A percentile compares a stretch with the other conserved stretches of the same genome.
Evolutionary conservation across 768 basidiomycete genomes (phyloP).

Genomic region (Solioccasus polychromus): DNA sequence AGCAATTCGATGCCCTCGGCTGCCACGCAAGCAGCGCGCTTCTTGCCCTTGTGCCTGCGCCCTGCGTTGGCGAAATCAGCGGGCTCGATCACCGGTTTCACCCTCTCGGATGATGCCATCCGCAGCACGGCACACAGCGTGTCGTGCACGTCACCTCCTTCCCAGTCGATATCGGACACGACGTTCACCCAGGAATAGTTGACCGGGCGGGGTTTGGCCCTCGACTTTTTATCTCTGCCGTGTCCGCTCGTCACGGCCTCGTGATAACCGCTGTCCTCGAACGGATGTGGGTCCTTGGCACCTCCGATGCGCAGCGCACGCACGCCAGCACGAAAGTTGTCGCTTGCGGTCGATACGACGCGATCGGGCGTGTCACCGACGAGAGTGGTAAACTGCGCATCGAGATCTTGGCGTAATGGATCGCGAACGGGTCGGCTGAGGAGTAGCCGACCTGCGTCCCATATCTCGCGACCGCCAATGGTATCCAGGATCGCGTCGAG

Average conservation of each 20-base stretch:
- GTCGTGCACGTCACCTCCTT: slow-evolving; percentile 70
- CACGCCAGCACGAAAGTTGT: slow-evolving; percentile 72
- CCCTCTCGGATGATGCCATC: slow-evolving; percentile 34
- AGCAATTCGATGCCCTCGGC: slow-evolving; percentile 12
- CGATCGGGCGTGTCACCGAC: slow-evolving; percentile 68
- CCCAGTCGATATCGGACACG: slow-evolving; percentile 79
- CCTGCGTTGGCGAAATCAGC: slow-evolving; percentile 20
- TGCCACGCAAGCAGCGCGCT: slow-evolving; percentile 8
- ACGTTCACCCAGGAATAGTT: slow-evolving; percentile 83
- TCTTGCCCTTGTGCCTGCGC: slow-evolving; percentile 30
- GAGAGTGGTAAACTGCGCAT: slow-evolving; percentile 72
- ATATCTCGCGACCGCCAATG: slow-evolving; percentile 74
- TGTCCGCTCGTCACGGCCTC: slow-evolving; percentile 16
- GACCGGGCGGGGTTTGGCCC: slow-evolving; percentile 40
- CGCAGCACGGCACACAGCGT: slow-evolving; percentile 40
- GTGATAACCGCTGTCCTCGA: slow-evolving; percentile 26
- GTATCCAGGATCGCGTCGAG: slow-evolving; percentile 87
- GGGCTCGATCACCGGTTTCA: slow-evolving; percentile 26
- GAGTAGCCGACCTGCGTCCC: slow-evolving; percentile 69
- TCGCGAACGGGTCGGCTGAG: slow-evolving; percentile 38
- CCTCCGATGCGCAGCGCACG: slow-evolving; percentile 47
- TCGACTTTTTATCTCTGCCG: slow-evolving; percentile 32
- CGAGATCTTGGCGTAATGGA: slow-evolving; percentile 27
- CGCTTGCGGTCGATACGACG: slow-evolving; percentile 65
- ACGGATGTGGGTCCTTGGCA: slow-evolving; percentile 26